These are phyloP conservation scores for Neurospora discreta DNA, from an alignment of 495 filamentous ascomycete species.

Conservation along the genomic window DNA sequence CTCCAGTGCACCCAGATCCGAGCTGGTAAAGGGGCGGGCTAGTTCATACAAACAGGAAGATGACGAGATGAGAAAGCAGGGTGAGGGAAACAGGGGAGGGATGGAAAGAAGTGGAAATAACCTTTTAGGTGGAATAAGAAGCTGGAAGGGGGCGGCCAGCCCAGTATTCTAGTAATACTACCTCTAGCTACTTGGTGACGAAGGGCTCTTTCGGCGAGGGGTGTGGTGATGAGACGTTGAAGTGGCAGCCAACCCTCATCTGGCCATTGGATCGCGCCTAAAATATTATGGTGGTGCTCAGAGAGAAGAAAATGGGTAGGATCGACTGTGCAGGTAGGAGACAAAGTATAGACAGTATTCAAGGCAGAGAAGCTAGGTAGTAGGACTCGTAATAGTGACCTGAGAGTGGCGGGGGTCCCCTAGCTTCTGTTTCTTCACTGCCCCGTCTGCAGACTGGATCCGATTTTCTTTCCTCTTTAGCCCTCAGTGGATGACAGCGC, in stretches of 20 bases:
- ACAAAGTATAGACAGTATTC: constrained; percentile 11
- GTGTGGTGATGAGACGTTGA: constrained; percentile 40
- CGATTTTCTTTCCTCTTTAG: constrained; percentile 7
- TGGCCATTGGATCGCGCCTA: constrained; percentile 24
- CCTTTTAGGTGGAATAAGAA: constrained; percentile 33
- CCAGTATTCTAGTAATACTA: constrained; percentile 25
- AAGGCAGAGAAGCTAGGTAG: constrained; percentile 21
- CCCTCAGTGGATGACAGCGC: constrained; percentile 6
- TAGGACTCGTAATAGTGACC: constrained; percentile 5
- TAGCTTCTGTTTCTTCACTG: constrained; percentile 16
- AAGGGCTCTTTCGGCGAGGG: constrained; percentile 28
- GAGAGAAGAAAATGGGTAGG: constrained; percentile 15
- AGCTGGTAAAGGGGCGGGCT: constrained; percentile 1
- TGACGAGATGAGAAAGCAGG: constrained; percentile 2
- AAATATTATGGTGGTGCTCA: constrained; percentile 22
- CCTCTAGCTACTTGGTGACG: no score
- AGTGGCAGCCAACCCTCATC: constrained; percentile 38
- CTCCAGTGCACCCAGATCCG: background rate
- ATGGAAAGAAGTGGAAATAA: constrained; percentile 34
- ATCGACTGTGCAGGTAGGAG: constrained; percentile 12
- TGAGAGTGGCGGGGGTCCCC: constrained; percentile 21
- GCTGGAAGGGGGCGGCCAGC: constrained; percentile 43
- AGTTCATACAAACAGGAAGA: constrained; percentile 2
- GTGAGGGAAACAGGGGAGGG: constrained; percentile 9
- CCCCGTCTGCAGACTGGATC: constrained; percentile 9